These are phyloP conservation scores for Aquanectria penicillioides DNA, from an alignment of 2,329 filamentous ascomycete genomes.

Conservation along the genomic window DNA sequence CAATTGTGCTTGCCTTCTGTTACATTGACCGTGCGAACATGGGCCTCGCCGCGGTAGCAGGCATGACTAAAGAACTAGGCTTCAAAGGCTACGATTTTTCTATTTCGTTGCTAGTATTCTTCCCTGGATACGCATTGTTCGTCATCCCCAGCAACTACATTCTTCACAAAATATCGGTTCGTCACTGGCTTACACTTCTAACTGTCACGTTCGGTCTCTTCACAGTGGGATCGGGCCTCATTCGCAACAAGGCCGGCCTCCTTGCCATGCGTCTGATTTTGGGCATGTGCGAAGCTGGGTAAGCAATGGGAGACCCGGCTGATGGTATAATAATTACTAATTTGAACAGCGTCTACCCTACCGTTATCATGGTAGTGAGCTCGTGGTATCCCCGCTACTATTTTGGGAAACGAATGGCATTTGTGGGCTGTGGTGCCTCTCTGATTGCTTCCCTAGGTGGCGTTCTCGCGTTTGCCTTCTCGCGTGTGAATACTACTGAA, in stretches of 20 bases:
- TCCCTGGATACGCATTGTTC: constrained; percentile 2
- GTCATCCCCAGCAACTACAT: constrained; percentile 9
- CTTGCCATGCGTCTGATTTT: constrained; percentile 29
- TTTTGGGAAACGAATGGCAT: neutral
- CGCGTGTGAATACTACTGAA: neutral
- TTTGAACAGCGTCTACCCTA: neutral
- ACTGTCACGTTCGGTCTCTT: neutral
- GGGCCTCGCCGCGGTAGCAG: constrained; percentile 3
- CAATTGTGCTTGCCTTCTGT: neutral
- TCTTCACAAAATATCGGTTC: constrained; percentile 1
- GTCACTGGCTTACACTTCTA: constrained; percentile 8
- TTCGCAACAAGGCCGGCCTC: neutral
- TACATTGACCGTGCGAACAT: constrained; percentile 9
- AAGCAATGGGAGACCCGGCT: neutral
- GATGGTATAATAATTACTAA: neutral
- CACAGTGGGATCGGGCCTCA: neutral
- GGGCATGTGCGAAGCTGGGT: constrained; percentile 9
- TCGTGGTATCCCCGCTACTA: constrained; percentile 11
- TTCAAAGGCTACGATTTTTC: constrained; percentile 6
- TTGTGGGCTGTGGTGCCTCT: neutral
- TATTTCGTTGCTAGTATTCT: constrained; percentile 4
- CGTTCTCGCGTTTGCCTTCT: constrained; percentile 3
- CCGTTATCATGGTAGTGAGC: constrained; percentile 1
- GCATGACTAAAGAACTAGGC: neutral
- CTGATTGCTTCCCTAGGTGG: constrained; percentile 1